Evolutionary conservation across 176 grass and related monocot genomes (phyloP).

Genomic region (Musa itinerans): DNA sequence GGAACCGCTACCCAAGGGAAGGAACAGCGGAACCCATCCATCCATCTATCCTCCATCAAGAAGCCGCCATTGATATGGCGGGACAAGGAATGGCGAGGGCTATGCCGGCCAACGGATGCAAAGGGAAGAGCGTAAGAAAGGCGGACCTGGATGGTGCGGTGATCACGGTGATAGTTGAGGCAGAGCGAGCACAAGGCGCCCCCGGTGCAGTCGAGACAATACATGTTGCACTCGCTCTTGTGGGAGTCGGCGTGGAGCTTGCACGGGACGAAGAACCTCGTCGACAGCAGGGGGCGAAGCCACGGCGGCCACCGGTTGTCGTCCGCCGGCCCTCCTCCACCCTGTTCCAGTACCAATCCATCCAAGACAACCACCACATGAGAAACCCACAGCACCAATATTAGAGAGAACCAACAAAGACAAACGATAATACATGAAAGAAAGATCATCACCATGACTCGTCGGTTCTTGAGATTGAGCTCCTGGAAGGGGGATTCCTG

Average conservation of each 20-base stretch:
- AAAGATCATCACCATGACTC: slow-evolving; percentile 28
- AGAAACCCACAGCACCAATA: background rate
- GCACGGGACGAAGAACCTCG: slow-evolving; percentile 93
- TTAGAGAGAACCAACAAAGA: background rate
- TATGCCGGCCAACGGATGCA: too few relatives aligned
- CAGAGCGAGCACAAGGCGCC: slow-evolving; percentile 86
- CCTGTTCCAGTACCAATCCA: background rate
- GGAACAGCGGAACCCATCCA: background rate
- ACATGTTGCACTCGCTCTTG: slow-evolving; percentile 98
- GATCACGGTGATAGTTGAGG: slow-evolving; percentile 53
- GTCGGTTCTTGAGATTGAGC: slow-evolving; percentile 32
- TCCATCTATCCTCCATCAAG: too few relatives aligned
- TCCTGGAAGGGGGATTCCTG: slow-evolving; percentile 34
- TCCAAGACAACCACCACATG: background rate
- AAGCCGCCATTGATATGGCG: background rate
- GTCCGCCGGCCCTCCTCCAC: slow-evolving; percentile 22
- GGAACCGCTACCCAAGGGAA: background rate
- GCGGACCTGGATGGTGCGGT: slow-evolving; percentile 75
- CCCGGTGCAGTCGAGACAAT: slow-evolving; percentile 76
- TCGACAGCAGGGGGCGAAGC: slow-evolving; percentile 71
- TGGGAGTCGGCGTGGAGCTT: slow-evolving; percentile 51
- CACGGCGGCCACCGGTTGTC: slow-evolving; percentile 71
- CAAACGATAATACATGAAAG: background rate
- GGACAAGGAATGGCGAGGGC: background rate
- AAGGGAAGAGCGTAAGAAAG: background rate